Evolutionary conservation across 148 eudicot species (phyloP), one percentile per base, ranked within the genome.

Genomic region (Rhododendron williamsianum): DNA sequence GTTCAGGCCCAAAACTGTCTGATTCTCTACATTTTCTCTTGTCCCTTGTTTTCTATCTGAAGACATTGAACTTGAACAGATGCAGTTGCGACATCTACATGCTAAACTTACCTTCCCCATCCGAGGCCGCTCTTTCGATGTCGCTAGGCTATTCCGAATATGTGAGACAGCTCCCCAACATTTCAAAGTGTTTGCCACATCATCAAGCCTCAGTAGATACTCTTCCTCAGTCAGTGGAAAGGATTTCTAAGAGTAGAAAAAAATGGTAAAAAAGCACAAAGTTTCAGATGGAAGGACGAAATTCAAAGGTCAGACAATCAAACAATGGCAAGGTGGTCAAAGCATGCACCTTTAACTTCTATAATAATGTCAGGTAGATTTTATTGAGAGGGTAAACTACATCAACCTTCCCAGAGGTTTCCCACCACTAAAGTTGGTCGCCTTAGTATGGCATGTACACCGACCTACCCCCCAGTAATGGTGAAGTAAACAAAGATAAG

Each of bases 141-240:
- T 95, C 65, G 89, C 90, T 77, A 96, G 93, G 89, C 95, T 95
- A 92, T 83, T 91, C 69, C 99, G 91, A 83, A 96, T 90, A 91
- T 96, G 99, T 69, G 99, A 95, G 81, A 95, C 99, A 77, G 98
- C 99, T 84, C 99, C 99, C 99, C 99, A 96, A 84, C 98, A 96
- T 88, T 90, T 96, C 89, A 96, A 90, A n/a, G 88, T 89, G 90
- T 95, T 96, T 80, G 99, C 99, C 82, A 96, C 99, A 84, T 95
- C 98, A 87, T 96, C 99, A 74, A 96, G 98, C 91, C 99, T 92
- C 91, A 92, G 79, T 83, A 96, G 87, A 90, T 96, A 96, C 87
- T 96, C 99, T 87, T 94, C 99, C 88, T 96, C 99, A 0, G 93
- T 96, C 86, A 96, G 85, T 3, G 99, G 99, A 84, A 96, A 95